Conservation (phyloP, 805 yeast genomes). For the Candida qinlingensis region DNA sequence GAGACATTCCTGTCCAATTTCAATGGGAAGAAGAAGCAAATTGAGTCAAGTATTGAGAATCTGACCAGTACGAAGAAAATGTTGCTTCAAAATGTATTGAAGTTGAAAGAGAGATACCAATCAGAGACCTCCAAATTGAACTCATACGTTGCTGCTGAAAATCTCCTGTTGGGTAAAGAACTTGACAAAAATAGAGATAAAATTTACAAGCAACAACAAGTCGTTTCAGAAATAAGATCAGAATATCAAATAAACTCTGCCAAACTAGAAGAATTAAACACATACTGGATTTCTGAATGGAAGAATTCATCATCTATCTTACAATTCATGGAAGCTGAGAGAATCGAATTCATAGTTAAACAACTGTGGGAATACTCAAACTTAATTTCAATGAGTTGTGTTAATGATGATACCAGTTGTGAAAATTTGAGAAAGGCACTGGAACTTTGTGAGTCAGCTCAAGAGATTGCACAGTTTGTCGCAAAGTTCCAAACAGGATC, state of each 20-base stretch:
- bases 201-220: constrained; percentile 42
- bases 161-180: constrained; percentile 70
- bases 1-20: constrained; percentile 45
- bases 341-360: constrained; percentile 62
- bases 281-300: constrained; percentile 73
- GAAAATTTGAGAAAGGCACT: constrained; percentile 63
- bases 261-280: constrained; percentile 50
- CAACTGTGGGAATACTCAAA: constrained; percentile 78
- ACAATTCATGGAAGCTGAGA: constrained; percentile 66
- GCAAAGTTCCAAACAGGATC: constrained; percentile 59
- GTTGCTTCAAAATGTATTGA: constrained; percentile 32
- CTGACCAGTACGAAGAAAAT: constrained; percentile 42
- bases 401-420: constrained; percentile 70
- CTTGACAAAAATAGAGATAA: constrained; percentile 54
- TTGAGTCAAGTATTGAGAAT: constrained; percentile 53
- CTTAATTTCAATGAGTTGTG: constrained; percentile 68
- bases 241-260: constrained; percentile 55
- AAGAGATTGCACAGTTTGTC: constrained; percentile 53
- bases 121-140: constrained; percentile 54
- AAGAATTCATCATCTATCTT: constrained; percentile 50
- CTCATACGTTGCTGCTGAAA: constrained; percentile 54
- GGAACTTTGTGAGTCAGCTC: constrained; percentile 60
- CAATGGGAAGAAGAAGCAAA: constrained; percentile 47
- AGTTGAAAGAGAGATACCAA: constrained; percentile 45
- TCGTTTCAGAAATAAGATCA: constrained; percentile 38